phyloP scores from a whole-genome alignment of 306 rosid species.

The Trifolium fragiferum region DNA sequence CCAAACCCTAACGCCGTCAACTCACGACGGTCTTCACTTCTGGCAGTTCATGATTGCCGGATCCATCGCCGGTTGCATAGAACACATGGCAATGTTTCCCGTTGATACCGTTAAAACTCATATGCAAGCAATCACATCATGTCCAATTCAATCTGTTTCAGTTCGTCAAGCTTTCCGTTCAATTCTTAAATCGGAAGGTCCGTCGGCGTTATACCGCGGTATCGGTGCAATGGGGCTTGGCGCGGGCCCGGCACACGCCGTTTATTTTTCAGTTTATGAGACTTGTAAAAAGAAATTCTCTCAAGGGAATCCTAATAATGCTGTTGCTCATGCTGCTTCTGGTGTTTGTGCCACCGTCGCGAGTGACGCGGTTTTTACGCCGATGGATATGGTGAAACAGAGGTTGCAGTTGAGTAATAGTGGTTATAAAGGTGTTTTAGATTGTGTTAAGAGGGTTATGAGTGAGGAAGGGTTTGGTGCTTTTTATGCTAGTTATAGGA shows the following conservation, averaged over 20 bases:
- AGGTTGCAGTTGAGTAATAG: conserved; percentile 76
- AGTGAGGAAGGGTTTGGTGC: conserved; percentile 76
- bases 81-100: conserved; percentile 93
- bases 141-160: conserved; percentile 73
- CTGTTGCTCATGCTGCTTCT: conserved; percentile 66
- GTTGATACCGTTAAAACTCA: conserved; percentile 91
- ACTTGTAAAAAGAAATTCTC: conserved; percentile 65
- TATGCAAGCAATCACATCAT: conserved; percentile 86
- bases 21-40: conserved; percentile 81
- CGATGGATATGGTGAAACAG: conserved; percentile 96
- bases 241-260: conserved; percentile 94
- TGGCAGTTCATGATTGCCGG: conserved; percentile 96
- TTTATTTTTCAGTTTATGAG: conserved; percentile 78
- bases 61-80: conserved; percentile 75
- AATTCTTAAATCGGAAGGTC: conserved; percentile 68
- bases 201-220: conserved; percentile 77
- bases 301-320: conserved; percentile 53
- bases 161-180: conserved; percentile 74
- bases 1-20: conserved; percentile 44
- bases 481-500: conserved; percentile 81
- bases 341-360: conserved; percentile 80
- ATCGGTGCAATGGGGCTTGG: conserved; percentile 92
- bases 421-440: conserved; percentile 74
- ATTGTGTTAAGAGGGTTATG: conserved; percentile 71
- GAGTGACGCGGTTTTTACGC: conserved; percentile 84